Base-by-base conservation (phyloP, 2,329 filamentous ascomycete genomes). In the Fusarium foetens region DNA sequence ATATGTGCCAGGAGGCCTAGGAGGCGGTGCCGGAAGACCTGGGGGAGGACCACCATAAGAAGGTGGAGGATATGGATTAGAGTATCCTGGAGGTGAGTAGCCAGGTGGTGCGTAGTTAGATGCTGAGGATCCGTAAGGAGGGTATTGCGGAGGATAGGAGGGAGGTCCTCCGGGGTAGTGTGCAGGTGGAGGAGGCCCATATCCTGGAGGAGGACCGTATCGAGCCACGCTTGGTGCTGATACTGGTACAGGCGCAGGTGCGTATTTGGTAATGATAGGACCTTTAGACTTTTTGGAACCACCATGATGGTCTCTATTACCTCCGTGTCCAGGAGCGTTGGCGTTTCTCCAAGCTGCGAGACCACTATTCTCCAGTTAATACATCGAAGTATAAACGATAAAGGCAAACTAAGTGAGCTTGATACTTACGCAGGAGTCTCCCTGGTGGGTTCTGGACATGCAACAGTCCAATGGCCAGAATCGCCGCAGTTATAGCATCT, bases 401-500 rank as follows among this genome's bases (percentile, higher is more conserved):
- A 23, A 58, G 38, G 23, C 45, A 49, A 55, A 54, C 35, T 54
- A 19, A 23, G 21, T 23, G 27, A 29, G 38, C 14, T 31, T 38
- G 45, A 13, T 23, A 84, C 87, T 85, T 83, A 89, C 87, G 83
- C 84, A 71, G 85, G 85, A 49, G 83, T 82, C 71, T 80, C 78
- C 68, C 85, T 80, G 29, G 84, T 86, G 27, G 84, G 83, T 66
- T 87, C 84, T 12, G 86, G 87, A 75, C 87, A 89, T 54, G 85
- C 86, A 58, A 88, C 79, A 17, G 85, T 81, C 81, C 86, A 88
- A 75, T 89, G 87, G 8, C 85, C 85, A 35, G 80, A 78, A 52
- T 79, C 77, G 58, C 86, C 86, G 72, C 87, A 89, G 74, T 88
- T 89, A 77, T 88, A 88, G 77, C 87, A 89, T 70, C 83, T 78